Conservation (phyloP, 345 rosid genomes). For the Adansonia digitata region DNA sequence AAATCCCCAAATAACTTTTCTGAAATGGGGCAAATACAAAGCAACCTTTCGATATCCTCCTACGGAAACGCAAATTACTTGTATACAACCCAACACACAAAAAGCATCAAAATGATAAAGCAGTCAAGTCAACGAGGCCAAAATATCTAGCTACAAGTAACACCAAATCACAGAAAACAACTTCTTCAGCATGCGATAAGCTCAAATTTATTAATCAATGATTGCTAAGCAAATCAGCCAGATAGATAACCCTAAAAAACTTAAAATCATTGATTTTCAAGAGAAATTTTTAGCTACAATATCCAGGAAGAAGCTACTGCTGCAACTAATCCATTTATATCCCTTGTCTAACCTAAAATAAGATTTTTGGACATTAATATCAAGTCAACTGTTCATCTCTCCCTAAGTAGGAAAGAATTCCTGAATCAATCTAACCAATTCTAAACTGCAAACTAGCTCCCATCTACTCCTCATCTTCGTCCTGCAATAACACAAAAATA, state of each 20-base stretch:
- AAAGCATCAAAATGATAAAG: background rate
- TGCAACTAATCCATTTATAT: slow-evolving; percentile 13
- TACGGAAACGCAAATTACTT: background rate
- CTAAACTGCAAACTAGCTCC: slow-evolving; percentile 3
- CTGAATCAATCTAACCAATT: slow-evolving; percentile 20
- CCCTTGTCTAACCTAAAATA: slow-evolving; percentile 19
- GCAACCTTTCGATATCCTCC: background rate
- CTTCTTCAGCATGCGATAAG: background rate
- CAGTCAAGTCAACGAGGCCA: background rate
- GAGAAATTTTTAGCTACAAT: slow-evolving; percentile 24
- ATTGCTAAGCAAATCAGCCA: background rate
- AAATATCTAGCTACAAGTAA: background rate
- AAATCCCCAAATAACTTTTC: background rate
- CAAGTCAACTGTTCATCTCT: slow-evolving; percentile 19
- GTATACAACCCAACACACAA: background rate
- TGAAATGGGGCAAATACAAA: too few species aligned
- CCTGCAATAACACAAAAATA: slow-evolving; percentile 27
- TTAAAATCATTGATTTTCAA: slow-evolving; percentile 17
- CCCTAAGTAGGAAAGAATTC: slow-evolving; percentile 17
- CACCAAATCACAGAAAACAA: background rate
- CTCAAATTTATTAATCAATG: slow-evolving; percentile 13
- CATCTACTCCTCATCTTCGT: slow-evolving; percentile 53
- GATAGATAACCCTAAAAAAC: slow-evolving; percentile 19
- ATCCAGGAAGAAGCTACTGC: slow-evolving; percentile 14
- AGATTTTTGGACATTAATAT: background rate